phyloP scores from a whole-genome alignment of 768 basidiomycete species.

The Tulasnella sp. region DNA sequence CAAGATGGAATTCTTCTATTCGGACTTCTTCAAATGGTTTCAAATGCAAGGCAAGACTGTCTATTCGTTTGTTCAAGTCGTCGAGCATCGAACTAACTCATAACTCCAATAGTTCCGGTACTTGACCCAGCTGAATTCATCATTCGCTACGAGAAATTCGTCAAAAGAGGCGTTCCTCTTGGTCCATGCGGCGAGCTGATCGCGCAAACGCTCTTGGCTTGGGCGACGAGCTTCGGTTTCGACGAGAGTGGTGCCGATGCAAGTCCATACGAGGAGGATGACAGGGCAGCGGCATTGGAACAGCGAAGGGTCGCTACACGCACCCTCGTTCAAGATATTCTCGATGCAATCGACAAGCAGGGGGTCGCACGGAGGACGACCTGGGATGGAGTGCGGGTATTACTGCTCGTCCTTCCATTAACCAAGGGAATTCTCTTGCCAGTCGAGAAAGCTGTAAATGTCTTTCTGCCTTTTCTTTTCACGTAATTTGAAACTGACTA shows the following conservation, averaged over 20 bases:
- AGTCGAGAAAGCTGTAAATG: background rate
- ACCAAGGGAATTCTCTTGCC: conserved; percentile 25
- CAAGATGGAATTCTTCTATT: conserved; percentile 56
- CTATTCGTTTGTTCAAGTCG: background rate
- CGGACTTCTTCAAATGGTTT: conserved; percentile 76
- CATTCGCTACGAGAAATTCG: conserved; percentile 35
- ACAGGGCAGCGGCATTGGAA: conserved; percentile 16
- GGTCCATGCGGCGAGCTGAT: conserved; percentile 66
- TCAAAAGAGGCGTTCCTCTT: conserved; percentile 27
- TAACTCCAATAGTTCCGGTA: conserved; percentile 52
- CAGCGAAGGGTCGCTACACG: conserved; percentile 46
- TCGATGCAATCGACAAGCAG: conserved; percentile 69
- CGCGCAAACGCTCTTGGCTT: conserved; percentile 70
- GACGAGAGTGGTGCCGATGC: conserved; percentile 61
- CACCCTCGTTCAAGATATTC: conserved; percentile 60
- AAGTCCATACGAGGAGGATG: background rate
- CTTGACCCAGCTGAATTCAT: conserved; percentile 72
- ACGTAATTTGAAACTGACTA: background rate
- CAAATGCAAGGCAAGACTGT: conserved; percentile 60
- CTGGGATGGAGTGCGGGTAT: conserved; percentile 74
- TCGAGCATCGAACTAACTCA: background rate
- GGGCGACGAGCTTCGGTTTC: conserved; percentile 83
- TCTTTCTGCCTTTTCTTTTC: background rate
- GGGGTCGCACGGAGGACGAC: conserved; percentile 68
- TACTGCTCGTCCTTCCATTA: conserved; percentile 70